Evolutionary conservation across 2,329 filamentous ascomycete genomes (phyloP).

Genomic region (Epichloe uncinata): DNA sequence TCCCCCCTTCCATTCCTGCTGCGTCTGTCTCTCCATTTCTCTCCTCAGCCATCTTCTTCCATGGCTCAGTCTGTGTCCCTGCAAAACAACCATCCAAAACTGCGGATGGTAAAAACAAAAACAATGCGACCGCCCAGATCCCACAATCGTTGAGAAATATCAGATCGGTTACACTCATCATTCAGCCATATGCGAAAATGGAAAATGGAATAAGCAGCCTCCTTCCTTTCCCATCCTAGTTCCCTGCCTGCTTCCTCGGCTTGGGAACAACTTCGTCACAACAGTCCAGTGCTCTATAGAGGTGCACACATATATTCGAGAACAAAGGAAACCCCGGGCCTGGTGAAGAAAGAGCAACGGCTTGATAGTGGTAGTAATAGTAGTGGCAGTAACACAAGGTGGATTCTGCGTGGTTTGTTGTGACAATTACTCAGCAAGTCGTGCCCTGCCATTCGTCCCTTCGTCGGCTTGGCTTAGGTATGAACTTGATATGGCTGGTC

Average conservation of each 20-base stretch:
- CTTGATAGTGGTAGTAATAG: not conserved
- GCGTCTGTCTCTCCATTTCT: not conserved
- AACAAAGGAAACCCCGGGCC: not conserved
- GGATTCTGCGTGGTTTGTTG: not conserved
- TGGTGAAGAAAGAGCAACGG: not conserved
- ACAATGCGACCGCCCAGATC: not conserved
- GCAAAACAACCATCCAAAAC: conserved; percentile 8
- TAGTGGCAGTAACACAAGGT: conserved; percentile 6
- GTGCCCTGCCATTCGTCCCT: not conserved
- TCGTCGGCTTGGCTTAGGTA: not conserved
- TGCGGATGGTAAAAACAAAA: not conserved
- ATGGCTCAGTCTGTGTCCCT: not conserved
- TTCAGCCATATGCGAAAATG: not conserved
- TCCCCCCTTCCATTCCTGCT: not conserved
- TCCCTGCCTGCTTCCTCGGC: not conserved
- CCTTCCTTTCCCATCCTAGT: not conserved
- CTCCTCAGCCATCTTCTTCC: not conserved
- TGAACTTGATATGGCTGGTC: not conserved
- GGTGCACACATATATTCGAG: not conserved
- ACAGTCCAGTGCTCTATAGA: not conserved
- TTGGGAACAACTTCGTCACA: not conserved
- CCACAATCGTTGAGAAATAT: not conserved
- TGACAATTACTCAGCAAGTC: not conserved
- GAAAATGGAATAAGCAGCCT: not conserved
- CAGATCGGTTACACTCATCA: conserved; percentile 1